Evolutionary conservation across 179 eudicot species (phyloP).

Genomic region (Sideroxylon spinosum): DNA sequence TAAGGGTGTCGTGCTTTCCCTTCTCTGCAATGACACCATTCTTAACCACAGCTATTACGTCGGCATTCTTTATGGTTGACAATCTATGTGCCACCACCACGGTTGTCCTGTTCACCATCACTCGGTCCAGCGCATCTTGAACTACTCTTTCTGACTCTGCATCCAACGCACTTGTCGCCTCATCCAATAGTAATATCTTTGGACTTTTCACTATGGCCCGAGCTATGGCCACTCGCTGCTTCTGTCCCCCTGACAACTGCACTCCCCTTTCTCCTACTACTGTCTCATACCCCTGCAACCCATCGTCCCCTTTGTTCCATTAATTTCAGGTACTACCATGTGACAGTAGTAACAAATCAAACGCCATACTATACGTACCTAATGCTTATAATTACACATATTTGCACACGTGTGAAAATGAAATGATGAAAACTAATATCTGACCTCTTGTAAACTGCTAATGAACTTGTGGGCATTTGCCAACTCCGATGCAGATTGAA

Average conservation of each 20-base stretch:
- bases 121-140: conserved; percentile 45
- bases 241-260: conserved; percentile 56
- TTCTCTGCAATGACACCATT: conserved; percentile 50
- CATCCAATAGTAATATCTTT: conserved; percentile 46
- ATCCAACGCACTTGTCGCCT: conserved; percentile 57
- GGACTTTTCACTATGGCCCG: conserved; percentile 49
- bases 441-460: conserved; percentile 39
- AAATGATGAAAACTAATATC: neutral
- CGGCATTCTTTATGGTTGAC: conserved; percentile 46
- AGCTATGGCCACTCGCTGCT: conserved; percentile 51
- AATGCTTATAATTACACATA: neutral
- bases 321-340: too few species aligned
- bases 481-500: conserved; percentile 37
- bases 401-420: neutral
- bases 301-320: neutral
- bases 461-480: conserved; percentile 61
- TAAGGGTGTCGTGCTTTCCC: conserved; percentile 39
- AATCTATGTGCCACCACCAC: conserved; percentile 54
- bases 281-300: conserved; percentile 38
- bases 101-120: conserved; percentile 45
- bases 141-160: conserved; percentile 54
- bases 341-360: too few species aligned
- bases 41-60: conserved; percentile 44
- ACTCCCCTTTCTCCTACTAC: conserved; percentile 52
- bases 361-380: neutral